Conservation (phyloP, 2,329 filamentous ascomycete genomes). For the Fusarium falciforme region DNA sequence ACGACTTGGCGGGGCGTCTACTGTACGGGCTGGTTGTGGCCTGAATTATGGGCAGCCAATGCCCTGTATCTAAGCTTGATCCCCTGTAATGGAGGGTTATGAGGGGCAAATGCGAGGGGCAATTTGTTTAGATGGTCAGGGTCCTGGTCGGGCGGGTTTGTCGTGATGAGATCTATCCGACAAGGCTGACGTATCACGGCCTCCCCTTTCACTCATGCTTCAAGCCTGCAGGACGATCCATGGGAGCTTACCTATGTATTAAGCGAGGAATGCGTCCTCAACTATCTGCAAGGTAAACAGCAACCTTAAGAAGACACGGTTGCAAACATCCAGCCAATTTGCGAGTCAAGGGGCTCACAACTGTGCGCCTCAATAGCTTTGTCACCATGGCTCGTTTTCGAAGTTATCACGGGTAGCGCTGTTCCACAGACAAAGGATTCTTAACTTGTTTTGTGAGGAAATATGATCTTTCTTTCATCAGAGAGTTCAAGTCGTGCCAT, state of each 20-base stretch:
- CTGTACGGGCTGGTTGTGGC: conserved; percentile 6
- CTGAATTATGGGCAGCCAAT: conserved; percentile 3
- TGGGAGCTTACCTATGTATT: background rate
- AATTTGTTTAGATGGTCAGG: background rate
- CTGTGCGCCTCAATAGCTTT: background rate
- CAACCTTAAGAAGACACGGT: background rate
- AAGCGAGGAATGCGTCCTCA: background rate
- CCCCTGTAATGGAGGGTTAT: conserved; percentile 9
- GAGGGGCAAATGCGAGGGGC: conserved; percentile 1
- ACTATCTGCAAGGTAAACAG: background rate
- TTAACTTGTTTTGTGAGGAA: background rate
- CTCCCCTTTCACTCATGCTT: background rate
- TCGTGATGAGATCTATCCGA: background rate
- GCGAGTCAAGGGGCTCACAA: background rate
- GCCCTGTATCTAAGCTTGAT: conserved; percentile 9
- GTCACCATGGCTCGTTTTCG: background rate
- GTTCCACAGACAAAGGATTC: background rate
- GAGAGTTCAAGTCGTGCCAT: background rate
- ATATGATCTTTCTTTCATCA: background rate
- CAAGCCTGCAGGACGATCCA: background rate
- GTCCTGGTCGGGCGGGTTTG: background rate
- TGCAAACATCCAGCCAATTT: background rate
- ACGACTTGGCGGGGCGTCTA: background rate
- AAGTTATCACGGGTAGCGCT: background rate
- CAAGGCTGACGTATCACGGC: background rate